Evolutionary conservation across 2,329 filamentous ascomycete genomes (phyloP).

Genomic region (Fusarium coffeatum): DNA sequence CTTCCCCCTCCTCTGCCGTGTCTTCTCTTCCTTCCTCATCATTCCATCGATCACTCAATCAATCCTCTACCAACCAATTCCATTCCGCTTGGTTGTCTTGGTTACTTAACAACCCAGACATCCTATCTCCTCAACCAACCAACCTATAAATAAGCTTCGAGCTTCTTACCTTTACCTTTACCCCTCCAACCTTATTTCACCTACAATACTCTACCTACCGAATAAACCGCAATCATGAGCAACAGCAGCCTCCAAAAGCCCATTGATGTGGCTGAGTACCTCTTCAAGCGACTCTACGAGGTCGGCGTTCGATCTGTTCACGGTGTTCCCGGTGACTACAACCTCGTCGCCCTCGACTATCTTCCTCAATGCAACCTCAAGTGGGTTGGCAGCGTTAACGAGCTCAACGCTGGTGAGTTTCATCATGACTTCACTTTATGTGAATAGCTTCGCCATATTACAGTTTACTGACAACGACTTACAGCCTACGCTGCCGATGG

Average conservation of each 20-base stretch:
- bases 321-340: conserved; percentile 79
- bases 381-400: conserved; percentile 78
- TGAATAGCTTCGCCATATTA: background rate
- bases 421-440: conserved; percentile 33
- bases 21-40: conserved; percentile 36
- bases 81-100: conserved; percentile 39
- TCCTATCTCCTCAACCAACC: background rate
- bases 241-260: conserved; percentile 58
- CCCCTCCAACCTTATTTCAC: conserved; percentile 16
- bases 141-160: conserved; percentile 25
- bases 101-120: conserved; percentile 33
- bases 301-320: conserved; percentile 74
- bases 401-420: conserved; percentile 74
- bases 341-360: conserved; percentile 76
- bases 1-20: conserved; percentile 29
- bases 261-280: conserved; percentile 73
- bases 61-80: conserved; percentile 28
- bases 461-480: conserved; percentile 28
- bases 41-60: conserved; percentile 34
- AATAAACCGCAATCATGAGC: conserved; percentile 34
- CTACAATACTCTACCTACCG: background rate
- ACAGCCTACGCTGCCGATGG: conserved; percentile 82
- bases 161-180: conserved; percentile 11
- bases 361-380: conserved; percentile 67
- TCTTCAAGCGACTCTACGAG: conserved; percentile 73